Conservation (phyloP, 148 eudicot genomes). For the Tetragonia tetragonoides region DNA sequence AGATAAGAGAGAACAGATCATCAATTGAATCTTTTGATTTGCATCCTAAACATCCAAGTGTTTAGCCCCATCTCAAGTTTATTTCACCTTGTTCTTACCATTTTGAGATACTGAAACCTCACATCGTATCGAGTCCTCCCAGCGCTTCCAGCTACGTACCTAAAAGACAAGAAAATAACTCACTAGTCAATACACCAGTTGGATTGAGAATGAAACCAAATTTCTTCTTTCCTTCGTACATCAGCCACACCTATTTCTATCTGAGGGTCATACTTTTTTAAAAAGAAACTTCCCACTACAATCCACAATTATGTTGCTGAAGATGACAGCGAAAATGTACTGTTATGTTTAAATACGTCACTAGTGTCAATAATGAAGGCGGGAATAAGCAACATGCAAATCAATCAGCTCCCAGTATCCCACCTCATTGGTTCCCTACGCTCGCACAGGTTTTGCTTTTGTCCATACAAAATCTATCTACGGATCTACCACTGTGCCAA, state of each 20-base stretch:
- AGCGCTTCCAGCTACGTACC: conserved; percentile 79
- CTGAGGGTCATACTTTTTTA: too few species aligned
- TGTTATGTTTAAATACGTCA: too few species aligned
- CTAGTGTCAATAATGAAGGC: too few species aligned
- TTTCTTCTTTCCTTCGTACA: too few species aligned
- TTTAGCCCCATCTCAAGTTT: conserved; percentile 4
- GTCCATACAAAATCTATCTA: neutral
- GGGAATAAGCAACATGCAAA: neutral
- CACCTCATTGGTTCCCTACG: too few species aligned
- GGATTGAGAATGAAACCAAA: too few species aligned
- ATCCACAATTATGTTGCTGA: too few species aligned
- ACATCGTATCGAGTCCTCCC: conserved; percentile 67
- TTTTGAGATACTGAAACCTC: conserved; percentile 26
- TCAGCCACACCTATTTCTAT: too few species aligned
- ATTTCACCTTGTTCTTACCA: conserved; percentile 25
- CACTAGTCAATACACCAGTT: neutral
- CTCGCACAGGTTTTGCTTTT: neutral
- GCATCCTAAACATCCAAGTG: neutral
- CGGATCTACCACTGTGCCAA: neutral
- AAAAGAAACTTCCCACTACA: too few species aligned
- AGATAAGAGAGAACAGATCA: too few species aligned
- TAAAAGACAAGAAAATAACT: conserved; percentile 19
- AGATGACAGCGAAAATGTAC: too few species aligned
- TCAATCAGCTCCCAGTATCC: too few species aligned
- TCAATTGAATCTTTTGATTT: neutral